These are phyloP conservation scores for Aspergillus pseudoterreus DNA, from an alignment of 2,329 filamentous ascomycete genomes.

Conservation along the genomic window DNA sequence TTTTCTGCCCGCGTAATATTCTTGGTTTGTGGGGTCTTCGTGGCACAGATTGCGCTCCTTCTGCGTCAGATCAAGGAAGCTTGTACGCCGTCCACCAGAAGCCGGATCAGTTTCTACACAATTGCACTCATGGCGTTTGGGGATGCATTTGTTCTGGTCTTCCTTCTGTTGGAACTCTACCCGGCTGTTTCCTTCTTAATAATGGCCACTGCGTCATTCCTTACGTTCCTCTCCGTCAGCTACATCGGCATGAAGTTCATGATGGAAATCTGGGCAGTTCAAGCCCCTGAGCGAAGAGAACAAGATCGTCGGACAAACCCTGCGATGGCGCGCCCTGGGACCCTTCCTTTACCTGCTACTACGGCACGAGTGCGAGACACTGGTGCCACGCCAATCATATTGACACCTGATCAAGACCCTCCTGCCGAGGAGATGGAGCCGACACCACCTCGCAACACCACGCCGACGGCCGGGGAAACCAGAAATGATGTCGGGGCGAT, in stretches of 20 bases:
- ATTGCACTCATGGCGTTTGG: constrained; percentile 60
- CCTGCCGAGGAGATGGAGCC: constrained; percentile 35
- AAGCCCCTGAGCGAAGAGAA: constrained; percentile 45
- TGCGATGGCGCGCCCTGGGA: constrained; percentile 29
- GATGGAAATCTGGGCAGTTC: constrained; percentile 64
- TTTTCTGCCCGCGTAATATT: constrained; percentile 52
- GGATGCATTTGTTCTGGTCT: constrained; percentile 57
- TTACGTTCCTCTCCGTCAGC: constrained; percentile 58
- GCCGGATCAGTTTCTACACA: constrained; percentile 62
- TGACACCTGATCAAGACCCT: constrained; percentile 57
- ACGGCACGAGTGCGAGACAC: constrained; percentile 41
- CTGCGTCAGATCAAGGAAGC: constrained; percentile 62
- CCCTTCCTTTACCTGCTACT: constrained; percentile 51
- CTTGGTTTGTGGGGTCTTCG: constrained; percentile 48
- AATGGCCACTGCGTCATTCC: constrained; percentile 54
- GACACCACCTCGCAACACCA: constrained; percentile 28
- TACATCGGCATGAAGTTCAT: constrained; percentile 64
- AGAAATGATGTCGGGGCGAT: constrained; percentile 54
- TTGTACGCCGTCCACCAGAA: constrained; percentile 61
- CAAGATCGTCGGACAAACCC: constrained; percentile 24
- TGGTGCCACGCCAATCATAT: constrained; percentile 54
- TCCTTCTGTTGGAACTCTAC: constrained; percentile 55
- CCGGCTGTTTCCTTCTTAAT: constrained; percentile 53
- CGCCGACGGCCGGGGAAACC: constrained; percentile 31
- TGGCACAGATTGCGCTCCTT: constrained; percentile 53